Evolutionary conservation across 371 early-diverging fungal species (phyloP), one percentile per base, ranked within the genome.

Genomic region (Rhizomucor miehei): DNA sequence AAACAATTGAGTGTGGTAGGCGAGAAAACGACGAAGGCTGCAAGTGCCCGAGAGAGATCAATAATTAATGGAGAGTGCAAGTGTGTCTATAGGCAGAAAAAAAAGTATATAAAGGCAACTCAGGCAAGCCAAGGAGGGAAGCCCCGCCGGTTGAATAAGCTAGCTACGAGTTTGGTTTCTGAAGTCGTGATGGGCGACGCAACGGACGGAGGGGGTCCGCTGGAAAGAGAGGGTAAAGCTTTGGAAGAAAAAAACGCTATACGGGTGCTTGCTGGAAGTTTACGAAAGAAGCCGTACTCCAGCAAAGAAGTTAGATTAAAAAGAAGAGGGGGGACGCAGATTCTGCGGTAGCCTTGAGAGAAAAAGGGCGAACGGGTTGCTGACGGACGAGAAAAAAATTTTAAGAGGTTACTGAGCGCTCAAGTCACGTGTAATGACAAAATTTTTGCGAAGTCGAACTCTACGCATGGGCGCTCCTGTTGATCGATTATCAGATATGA

Each of bases 181-280:
- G 77, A 74, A 73, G 81, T 71, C 84, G 84, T 84, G 81, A 80
- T 84, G 84, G 81, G 79, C 77, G 75, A 71, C 68, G 70, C 68
- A 49, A 49, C 73, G 68, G 69, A 74, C 77, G 73, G 65, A 55
- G 65, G 50, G 59, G 55, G 61, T 62, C 69, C 76, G 79, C 81
- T 75, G 69, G 65, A 66, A 57, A 57, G 46, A n/a, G 44, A 44
- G 19, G 16, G 45, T 41, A 55, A 46, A 44, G 36, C 49, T 29
- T 29, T 24, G 34, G 24, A 57, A 53, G 34, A 41, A 47, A 16
- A 44, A 43, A 57, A 48, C 25, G 19, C 6, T 45, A 35, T 21
- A 36, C 14, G 3, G 19, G 19, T 16, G 41, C 41, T 41, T 41
- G 41, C 47, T 21, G 29, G 46, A 54, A 37, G 54, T 54, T 35